phyloP scores from a whole-genome alignment of 2,329 filamentous ascomycete species.

The Fusarium nisikadoi region DNA sequence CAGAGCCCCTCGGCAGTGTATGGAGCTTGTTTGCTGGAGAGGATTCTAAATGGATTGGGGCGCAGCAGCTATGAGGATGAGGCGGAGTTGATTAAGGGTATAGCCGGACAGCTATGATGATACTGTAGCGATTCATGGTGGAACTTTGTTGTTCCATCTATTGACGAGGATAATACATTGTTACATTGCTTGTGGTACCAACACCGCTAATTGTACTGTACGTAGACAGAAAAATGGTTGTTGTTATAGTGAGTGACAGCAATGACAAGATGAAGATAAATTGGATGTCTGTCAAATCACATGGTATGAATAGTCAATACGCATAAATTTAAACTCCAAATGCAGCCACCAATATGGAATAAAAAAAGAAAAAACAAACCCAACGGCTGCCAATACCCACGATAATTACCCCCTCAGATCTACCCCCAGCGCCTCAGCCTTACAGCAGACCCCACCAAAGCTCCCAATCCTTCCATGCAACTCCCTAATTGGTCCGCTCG shows the following conservation, averaged over 20 bases:
- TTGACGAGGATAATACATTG: rapidly evolving
- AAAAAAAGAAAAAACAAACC: background rate
- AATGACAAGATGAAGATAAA: no score
- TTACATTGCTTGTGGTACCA: no score
- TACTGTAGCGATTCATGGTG: background rate
- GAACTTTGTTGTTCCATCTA: background rate
- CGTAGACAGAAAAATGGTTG: background rate
- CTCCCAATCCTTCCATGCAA: background rate
- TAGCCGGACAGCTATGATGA: background rate
- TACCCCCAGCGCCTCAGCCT: conserved; percentile 11
- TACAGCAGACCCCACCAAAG: background rate
- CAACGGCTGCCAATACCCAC: background rate
- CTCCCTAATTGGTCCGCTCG: conserved; percentile 36
- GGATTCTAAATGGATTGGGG: background rate
- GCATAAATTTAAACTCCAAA: background rate
- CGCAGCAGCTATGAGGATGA: conserved; percentile 3
- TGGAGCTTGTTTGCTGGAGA: background rate
- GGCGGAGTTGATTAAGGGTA: background rate
- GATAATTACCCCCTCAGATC: background rate
- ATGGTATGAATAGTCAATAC: rapidly evolving
- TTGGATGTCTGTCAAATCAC: background rate
- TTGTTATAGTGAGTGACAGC: rapidly evolving
- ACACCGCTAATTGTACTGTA: no score
- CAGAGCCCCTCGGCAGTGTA: conserved; percentile 4
- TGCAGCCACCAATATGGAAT: rapidly evolving